Evolutionary conservation across 257 asterid genomes (phyloP).

Genomic region (Solanum neorickii): DNA sequence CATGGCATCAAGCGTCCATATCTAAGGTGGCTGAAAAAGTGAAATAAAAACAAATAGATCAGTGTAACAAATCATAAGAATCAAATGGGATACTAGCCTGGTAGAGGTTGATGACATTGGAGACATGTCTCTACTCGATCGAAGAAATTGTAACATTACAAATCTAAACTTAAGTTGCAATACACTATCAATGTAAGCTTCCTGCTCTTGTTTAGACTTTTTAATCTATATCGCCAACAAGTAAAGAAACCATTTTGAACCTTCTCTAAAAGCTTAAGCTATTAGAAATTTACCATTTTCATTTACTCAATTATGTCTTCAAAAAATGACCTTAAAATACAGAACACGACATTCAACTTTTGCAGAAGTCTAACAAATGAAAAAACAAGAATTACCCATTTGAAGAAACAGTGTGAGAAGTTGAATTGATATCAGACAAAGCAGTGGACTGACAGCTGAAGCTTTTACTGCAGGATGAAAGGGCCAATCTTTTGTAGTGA

Average conservation of each 20-base stretch:
- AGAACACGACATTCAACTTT: not conserved
- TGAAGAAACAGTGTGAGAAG: slow-evolving; percentile 18
- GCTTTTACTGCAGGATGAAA: slow-evolving; percentile 17
- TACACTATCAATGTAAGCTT: not conserved
- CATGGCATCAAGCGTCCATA: slow-evolving; percentile 84
- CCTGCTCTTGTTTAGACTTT: not conserved
- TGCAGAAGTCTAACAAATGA: not conserved
- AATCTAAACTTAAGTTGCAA: not conserved
- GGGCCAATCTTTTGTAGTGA: slow-evolving; percentile 15
- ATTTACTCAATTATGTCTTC: not conserved
- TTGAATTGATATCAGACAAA: slow-evolving; percentile 21
- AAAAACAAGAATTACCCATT: slow-evolving; percentile 33
- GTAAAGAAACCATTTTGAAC: not conserved
- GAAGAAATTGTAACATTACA: not conserved
- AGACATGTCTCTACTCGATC: not conserved
- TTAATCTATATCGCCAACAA: not conserved
- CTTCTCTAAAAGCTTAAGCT: not conserved
- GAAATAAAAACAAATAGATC: not conserved
- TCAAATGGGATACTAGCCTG: not conserved
- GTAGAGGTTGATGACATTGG: not conserved
- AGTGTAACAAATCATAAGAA: not conserved
- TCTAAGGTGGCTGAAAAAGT: slow-evolving; percentile 41
- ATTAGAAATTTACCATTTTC: not conserved
- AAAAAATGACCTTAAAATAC: not conserved
- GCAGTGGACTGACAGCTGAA: slow-evolving; percentile 24